Percentiles rank a stretch among this genome's conserved stretches.
These are phyloP conservation scores for Pichia gijzeniarum DNA, from an alignment of 805 yeast species.

Conservation along the genomic window DNA sequence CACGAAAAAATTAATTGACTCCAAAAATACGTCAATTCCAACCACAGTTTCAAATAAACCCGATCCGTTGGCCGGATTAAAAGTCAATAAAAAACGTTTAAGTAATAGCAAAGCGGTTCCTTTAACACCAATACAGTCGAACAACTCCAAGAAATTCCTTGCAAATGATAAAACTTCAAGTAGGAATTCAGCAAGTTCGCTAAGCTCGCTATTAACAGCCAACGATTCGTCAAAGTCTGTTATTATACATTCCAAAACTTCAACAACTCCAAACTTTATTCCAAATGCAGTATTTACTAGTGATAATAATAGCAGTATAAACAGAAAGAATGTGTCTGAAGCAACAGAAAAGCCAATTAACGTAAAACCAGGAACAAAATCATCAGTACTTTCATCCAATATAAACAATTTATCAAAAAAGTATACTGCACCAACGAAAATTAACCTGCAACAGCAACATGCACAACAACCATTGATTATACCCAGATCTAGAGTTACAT, in stretches of 20 bases:
- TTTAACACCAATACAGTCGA: not conserved
- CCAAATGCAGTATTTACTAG: not conserved
- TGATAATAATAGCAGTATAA: not conserved
- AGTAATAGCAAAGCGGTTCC: not conserved
- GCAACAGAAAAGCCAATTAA: not conserved
- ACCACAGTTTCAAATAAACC: conserved; percentile 1
- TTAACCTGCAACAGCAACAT: not conserved
- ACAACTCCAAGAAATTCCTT: not conserved
- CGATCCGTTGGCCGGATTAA: not conserved
- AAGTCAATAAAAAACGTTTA: conserved; percentile 2
- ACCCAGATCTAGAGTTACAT: conserved; percentile 24
- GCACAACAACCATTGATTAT: conserved; percentile 6
- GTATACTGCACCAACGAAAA: not conserved
- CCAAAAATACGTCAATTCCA: conserved; percentile 13
- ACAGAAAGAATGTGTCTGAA: too few relatives aligned
- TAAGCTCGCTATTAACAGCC: conserved; percentile 7
- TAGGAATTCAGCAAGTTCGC: conserved; percentile 1
- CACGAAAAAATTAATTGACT: conserved; percentile 19
- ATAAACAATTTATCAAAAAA: not conserved
- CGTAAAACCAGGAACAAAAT: too few relatives aligned
- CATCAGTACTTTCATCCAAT: too few relatives aligned
- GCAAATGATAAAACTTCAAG: not conserved
- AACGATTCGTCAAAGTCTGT: conserved; percentile 20
- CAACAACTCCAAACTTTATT: not conserved
- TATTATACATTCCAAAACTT: not conserved